phyloP scores from a whole-genome alignment of 2,329 filamentous ascomycete species.

The Pestalotiopsis sp. region DNA sequence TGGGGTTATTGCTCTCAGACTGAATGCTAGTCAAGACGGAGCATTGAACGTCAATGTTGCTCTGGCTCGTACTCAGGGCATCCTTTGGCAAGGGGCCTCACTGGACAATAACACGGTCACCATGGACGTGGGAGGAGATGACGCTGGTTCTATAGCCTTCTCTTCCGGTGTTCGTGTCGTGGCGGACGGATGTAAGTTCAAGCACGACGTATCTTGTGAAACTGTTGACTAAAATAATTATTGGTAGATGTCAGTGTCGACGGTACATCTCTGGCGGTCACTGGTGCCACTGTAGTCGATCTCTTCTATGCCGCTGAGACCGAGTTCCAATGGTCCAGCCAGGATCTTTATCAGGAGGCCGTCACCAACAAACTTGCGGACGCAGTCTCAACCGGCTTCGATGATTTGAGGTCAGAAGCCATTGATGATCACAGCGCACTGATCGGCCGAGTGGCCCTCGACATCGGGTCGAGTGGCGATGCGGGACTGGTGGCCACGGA shows the following conservation, averaged over 20 bases:
- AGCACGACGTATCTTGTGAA: background rate
- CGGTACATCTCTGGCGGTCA: slow-evolving; percentile 1
- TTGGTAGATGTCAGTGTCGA: background rate
- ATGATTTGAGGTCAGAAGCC: slow-evolving; percentile 6
- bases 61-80: background rate
- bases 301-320: slow-evolving; percentile 7
- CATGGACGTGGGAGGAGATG: background rate
- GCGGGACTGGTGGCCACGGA: slow-evolving; percentile 8
- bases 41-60: slow-evolving; percentile 1
- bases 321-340: slow-evolving; percentile 5
- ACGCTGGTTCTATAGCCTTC: slow-evolving; percentile 10
- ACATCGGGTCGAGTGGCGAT: slow-evolving; percentile 13
- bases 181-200: background rate
- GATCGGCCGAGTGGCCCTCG: slow-evolving; percentile 16
- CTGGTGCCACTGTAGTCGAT: slow-evolving; percentile 4
- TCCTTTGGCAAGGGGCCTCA: slow-evolving; percentile 1
- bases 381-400: slow-evolving; percentile 2
- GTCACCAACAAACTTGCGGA: background rate
- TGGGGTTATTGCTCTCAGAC: slow-evolving; percentile 16
- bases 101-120: slow-evolving; percentile 5
- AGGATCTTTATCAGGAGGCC: background rate
- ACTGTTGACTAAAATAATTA: background rate
- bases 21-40: slow-evolving; percentile 17
- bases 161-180: slow-evolving; percentile 9
- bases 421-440: background rate